Conservation (phyloP, 495 filamentous ascomycete genomes). For the Tetracladium marchalianum region DNA sequence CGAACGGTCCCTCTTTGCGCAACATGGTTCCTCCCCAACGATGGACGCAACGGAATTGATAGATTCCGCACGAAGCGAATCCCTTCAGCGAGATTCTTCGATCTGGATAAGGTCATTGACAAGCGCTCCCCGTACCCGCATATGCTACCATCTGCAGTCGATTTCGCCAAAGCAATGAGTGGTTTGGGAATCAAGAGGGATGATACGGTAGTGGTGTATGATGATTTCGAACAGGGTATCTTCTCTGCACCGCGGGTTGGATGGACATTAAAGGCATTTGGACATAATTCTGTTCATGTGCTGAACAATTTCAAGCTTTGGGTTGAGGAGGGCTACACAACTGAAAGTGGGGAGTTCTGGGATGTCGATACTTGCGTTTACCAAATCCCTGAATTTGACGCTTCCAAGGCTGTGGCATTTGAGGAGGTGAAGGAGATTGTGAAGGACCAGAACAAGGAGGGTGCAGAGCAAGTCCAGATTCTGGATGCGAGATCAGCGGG, state of each 20-base stretch:
- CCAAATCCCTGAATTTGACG: slow-evolving; percentile 40
- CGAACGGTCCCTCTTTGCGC: slow-evolving; percentile 83
- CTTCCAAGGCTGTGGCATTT: slow-evolving; percentile 44
- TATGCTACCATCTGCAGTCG: slow-evolving; percentile 78
- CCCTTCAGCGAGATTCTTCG: slow-evolving; percentile 88
- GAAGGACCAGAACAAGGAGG: slow-evolving; percentile 66
- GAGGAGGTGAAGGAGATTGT: slow-evolving; percentile 72
- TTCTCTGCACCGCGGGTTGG: slow-evolving; percentile 88
- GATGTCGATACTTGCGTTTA: slow-evolving; percentile 48
- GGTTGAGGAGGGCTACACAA: slow-evolving; percentile 71
- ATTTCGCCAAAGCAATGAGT: slow-evolving; percentile 82
- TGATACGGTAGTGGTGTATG: slow-evolving; percentile 89
- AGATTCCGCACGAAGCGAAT: slow-evolving; percentile 71
- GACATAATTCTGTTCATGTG: slow-evolving; percentile 81
- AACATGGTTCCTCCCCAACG: slow-evolving; percentile 94
- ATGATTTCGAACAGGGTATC: slow-evolving; percentile 77
- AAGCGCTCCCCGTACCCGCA: slow-evolving; percentile 83
- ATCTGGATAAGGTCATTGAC: slow-evolving; percentile 85
- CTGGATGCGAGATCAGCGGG: slow-evolving; percentile 77
- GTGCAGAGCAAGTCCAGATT: slow-evolving; percentile 71
- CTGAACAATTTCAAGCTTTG: slow-evolving; percentile 91
- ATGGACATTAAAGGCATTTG: slow-evolving; percentile 87
- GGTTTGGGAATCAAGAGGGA: slow-evolving; percentile 74
- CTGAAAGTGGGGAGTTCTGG: slow-evolving; percentile 65
- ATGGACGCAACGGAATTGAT: slow-evolving; percentile 65